Evolutionary conservation across 345 rosid genomes (phyloP), one percentile per base, ranked within the genome.

Genomic region (Eucalyptus tenuipes): DNA sequence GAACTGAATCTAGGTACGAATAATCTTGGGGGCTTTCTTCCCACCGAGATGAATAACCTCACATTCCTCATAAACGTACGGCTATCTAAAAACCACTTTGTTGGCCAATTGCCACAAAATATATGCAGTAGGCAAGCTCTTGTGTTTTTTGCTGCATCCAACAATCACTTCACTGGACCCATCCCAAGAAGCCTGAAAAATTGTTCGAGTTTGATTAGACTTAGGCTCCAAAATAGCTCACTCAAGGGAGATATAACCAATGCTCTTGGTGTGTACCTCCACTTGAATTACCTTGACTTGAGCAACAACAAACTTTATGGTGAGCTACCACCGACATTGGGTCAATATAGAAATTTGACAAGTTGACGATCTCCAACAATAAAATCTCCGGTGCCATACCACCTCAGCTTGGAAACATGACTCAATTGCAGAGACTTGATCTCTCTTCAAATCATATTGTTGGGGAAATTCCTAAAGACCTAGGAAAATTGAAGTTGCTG

Each of bases 401-500:
- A 3, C 57, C 7, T 24, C 57, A 79, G 37, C 44, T 90, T 4
- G 68, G 82, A 16, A 29, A 61, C 15, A 86, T 80, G 81, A 31
- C 85, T 24, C 49, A 31, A 10, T 48, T 90, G 7, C 68, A 40
- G 7, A 10, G 4, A 48, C 88, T 88, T 7, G 24, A 88, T 49
- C 85, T 88, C 71, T 86, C 90, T 33, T 88, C 87, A 3, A 88
- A 90, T 48, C 17, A 48, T 57, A 40, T 88, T 1, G 5, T 1
- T 1, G 91, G 91, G 13, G 85, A 79, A 66, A 90, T 88, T 49
- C 90, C 90, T 2, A 59, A 45, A 33, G 68, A 80, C 17, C 85
- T 90, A 10, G 95, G 90, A 25, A 89, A 64, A 3, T 53, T 94
- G 86, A 57, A 49, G 18, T 40, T 52, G 9, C 55, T 92, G 40